Base-by-base conservation (phyloP, 805 yeast species). In the Saturnispora mendoncae region DNA sequence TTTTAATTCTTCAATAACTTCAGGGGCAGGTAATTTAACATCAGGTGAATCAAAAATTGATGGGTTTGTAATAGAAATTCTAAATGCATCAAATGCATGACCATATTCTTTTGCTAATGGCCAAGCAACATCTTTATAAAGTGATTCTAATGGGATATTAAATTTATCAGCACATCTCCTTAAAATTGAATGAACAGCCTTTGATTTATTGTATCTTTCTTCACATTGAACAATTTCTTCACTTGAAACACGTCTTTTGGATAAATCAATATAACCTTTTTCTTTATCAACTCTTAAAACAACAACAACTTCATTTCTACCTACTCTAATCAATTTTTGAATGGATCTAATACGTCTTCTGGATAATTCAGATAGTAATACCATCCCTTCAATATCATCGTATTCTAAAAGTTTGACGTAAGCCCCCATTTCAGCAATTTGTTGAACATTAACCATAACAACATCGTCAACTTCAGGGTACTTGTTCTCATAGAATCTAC, bases 391-490 rank as follows among this genome's bases (percentile, higher is more conserved):
- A 59, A 92, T 90, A 63, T 90, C 92, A 67, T 92, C 97, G 61
- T 92, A 92, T 67, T 92, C 98, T 50, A 92, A 74, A 51, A 92
- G 73, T 65, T 87, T 90, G 50, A 92, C 95, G 64, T 92, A 92
- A 12, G 98, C 98, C 46, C 98, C 98, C 98, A 92, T 92, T 65
- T 92, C 98, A 52, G 97, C 98, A 55, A 92, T 92, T 63, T 84
- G 94, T 65, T 84, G 94, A 53, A 92, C 98, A 66, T 92, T 92
- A 60, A 92, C 98, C 94, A 92, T 90, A 50, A 92, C 97, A 53
- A 92, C 94, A 64, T 92, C 98, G 54, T 92, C 98, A 57, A 92
- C 95, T 67, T 92, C 98, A 46, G 98, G 98, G 71, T 80, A 92
- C 66, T 88, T 90, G 77, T 88, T 92, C 67, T 90, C 98, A 64